Conservation (phyloP, 2,329 filamentous ascomycete genomes). For the Trichoderma lentiforme region DNA sequence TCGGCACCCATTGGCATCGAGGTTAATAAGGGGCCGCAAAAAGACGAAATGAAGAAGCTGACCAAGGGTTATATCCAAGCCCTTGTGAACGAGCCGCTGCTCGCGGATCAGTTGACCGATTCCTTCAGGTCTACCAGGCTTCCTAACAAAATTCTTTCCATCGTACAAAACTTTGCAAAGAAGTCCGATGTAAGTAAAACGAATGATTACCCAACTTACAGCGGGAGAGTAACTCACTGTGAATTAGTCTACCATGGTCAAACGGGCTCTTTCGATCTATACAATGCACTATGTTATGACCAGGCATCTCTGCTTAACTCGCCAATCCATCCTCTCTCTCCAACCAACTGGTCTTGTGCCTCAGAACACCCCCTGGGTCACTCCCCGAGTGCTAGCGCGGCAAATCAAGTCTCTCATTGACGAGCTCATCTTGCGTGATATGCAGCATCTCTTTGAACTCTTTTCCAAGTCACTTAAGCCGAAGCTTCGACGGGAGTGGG, state of each 20-base stretch:
- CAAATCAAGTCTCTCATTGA: slow-evolving; percentile 57
- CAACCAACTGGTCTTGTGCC: slow-evolving; percentile 42
- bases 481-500: slow-evolving; percentile 52
- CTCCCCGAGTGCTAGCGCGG: slow-evolving; percentile 52
- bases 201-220: background rate
- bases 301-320: slow-evolving; percentile 51
- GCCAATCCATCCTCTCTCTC: slow-evolving; percentile 41
- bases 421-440: slow-evolving; percentile 51
- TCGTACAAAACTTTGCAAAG: slow-evolving; percentile 48
- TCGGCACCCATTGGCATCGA: slow-evolving; percentile 53
- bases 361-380: slow-evolving; percentile 44
- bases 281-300: slow-evolving; percentile 57
- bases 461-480: slow-evolving; percentile 54
- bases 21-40: slow-evolving; percentile 38
- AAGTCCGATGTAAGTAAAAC: slow-evolving; percentile 40
- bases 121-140: slow-evolving; percentile 43
- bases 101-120: slow-evolving; percentile 50
- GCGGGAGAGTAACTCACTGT: background rate
- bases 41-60: slow-evolving; percentile 45
- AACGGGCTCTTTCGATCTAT: slow-evolving; percentile 52
- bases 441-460: slow-evolving; percentile 49
- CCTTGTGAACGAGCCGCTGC: slow-evolving; percentile 46
- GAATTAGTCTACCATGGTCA: slow-evolving; percentile 46
- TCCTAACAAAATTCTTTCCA: slow-evolving; percentile 44
- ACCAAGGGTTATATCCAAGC: slow-evolving; percentile 49